Base-by-base conservation (phyloP, 2,329 filamentous ascomycete species). In the Sclerotinia minor region DNA sequence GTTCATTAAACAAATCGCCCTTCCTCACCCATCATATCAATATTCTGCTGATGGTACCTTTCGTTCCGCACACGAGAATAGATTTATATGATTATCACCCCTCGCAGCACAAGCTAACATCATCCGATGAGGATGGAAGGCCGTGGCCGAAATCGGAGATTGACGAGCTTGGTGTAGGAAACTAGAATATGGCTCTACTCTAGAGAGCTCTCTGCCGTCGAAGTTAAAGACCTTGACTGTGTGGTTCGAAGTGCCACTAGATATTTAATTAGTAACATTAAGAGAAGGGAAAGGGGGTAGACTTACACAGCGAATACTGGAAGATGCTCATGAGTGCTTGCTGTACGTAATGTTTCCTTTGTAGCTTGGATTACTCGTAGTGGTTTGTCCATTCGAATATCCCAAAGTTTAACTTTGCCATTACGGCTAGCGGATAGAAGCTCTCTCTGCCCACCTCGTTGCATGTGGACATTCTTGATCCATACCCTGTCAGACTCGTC, bases 381-480 rank as follows among this genome's bases (percentile, higher is more conserved):
- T 6, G 91, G 89, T 72, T 85, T 84, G 71, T 95, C 91, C 87
- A 92, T 92, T 60, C 95, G 87, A 63, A 99, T 92, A 78, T 99
- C 95, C 95, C 95, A 99, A 21, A 99, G 83, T 77, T 92, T 94
- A 71, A 99, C 91, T 76, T 95, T 95, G 70, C 95, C 95, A 75
- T 97, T 95, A 58, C 92, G 87, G 76, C 93, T 96, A 26, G 93
- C 95, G 54, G 90, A 94, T 65, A 99, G 84, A 53, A 99, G 85
- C 79, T 99, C 95, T 68, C 95, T 86, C 79, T 97, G 89, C 2
- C 95, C 95, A 69, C 95, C 95, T 54, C 95, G 91, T 79, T 99
- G 95, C 87, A 99, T 93, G 77, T 98, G 95, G 19, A 97, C 92
- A 73, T 92, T 95, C 75, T 93, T 94, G 78, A 99, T 89, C 95